A percentile compares a stretch with the other conserved stretches of the same genome.
phyloP scores from a whole-genome alignment of 305 asterid species.

The Monarda citriodora region DNA sequence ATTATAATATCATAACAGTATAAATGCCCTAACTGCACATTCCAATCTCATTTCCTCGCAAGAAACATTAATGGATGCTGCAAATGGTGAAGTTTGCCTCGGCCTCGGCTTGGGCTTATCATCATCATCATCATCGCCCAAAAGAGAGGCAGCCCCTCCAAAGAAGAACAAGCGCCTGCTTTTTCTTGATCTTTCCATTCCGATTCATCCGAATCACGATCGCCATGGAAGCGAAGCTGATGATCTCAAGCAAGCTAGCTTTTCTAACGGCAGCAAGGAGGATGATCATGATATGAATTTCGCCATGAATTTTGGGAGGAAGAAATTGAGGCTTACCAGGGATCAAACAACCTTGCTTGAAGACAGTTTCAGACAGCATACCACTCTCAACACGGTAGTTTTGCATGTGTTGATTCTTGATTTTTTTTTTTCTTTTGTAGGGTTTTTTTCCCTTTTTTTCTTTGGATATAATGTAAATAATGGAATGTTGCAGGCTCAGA shows the following conservation, averaged over 20 bases:
- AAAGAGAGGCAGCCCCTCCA: conserved; percentile 18
- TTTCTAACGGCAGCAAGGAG: conserved; percentile 11
- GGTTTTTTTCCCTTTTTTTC: no score
- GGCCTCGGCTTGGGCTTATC: conserved; percentile 41
- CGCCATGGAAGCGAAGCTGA: conserved; percentile 1
- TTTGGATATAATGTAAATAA: neutral
- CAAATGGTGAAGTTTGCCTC: conserved; percentile 42
- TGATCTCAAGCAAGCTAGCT: conserved; percentile 15
- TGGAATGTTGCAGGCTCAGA: conserved; percentile 38
- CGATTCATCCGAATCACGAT: conserved; percentile 25
- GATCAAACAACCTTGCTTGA: conserved; percentile 57
- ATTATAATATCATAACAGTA: conserved; percentile 15
- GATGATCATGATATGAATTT: conserved; percentile 21
- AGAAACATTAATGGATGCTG: conserved; percentile 27
- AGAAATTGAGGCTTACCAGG: conserved; percentile 51
- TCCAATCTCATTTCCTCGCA: conserved; percentile 15
- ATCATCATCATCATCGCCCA: conserved; percentile 17
- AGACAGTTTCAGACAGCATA: conserved; percentile 46
- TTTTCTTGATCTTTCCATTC: conserved; percentile 48
- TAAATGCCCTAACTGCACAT: conserved; percentile 23
- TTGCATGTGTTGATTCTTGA: neutral
- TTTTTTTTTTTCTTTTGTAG: neutral
- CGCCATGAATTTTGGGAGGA: conserved; percentile 34
- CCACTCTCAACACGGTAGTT: conserved; percentile 46
- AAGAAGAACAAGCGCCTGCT: conserved; percentile 26